Conservation (phyloP, 2,329 filamentous ascomycete species). For the Exophiala calicioides region DNA sequence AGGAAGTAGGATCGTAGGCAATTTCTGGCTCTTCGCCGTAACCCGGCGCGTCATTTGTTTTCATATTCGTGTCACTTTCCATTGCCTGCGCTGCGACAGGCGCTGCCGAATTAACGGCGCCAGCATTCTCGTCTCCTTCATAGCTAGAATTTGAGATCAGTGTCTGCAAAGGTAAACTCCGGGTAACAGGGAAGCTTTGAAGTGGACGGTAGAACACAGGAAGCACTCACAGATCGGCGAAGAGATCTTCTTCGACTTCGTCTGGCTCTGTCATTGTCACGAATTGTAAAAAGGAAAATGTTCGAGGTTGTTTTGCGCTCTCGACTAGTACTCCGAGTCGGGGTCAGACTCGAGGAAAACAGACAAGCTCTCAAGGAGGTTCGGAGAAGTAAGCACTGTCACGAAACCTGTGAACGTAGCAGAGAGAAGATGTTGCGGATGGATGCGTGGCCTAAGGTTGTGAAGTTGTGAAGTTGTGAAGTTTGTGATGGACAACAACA, state of each 20-base stretch:
- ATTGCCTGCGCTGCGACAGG: slow-evolving; percentile 33
- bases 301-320: too few relatives aligned
- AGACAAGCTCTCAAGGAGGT: too few relatives aligned
- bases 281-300: not conserved
- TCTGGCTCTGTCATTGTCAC: slow-evolving; percentile 49
- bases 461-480: too few relatives aligned
- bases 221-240: slow-evolving; percentile 85
- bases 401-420: too few relatives aligned
- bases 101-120: slow-evolving; percentile 32
- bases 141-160: slow-evolving; percentile 52
- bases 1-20: slow-evolving; percentile 35
- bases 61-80: slow-evolving; percentile 37
- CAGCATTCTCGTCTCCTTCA: slow-evolving; percentile 63
- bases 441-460: too few relatives aligned
- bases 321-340: too few relatives aligned
- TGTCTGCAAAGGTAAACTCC: slow-evolving; percentile 10
- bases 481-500: too few relatives aligned
- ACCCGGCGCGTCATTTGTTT: slow-evolving; percentile 32
- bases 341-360: too few relatives aligned
- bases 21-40: slow-evolving; percentile 34
- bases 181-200: slow-evolving; percentile 1
- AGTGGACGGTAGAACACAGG: slow-evolving; percentile 16
- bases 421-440: too few relatives aligned
- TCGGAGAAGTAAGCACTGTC: too few relatives aligned
- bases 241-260: slow-evolving; percentile 89